Base-by-base conservation (phyloP, 345 rosid genomes). In the Brassica incana region DNA sequence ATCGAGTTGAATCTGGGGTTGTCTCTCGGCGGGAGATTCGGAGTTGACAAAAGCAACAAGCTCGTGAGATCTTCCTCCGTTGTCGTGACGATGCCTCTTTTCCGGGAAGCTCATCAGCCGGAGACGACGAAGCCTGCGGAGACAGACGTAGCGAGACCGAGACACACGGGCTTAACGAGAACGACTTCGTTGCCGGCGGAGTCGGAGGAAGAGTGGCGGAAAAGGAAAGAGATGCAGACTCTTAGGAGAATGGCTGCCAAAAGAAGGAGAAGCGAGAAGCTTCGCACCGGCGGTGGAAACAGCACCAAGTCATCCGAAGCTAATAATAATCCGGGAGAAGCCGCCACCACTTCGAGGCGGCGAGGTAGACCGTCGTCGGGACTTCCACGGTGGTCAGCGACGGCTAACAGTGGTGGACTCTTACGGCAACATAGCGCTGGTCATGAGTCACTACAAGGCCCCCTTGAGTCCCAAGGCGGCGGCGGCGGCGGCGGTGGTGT, bases 171-270 rank as follows among this genome's bases (percentile, higher is more conserved):
- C 50, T 86, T 95, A 16, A 86, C 65, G 64, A 88, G 98, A 86
- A 80, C 97, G 18, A 85, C 97, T 56, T 93, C 99, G 70, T 85
- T 93, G 80, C 97, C 98, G 2, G 81, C 93, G 1, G 98, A 83
- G 88, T 88, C 97, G 0, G 97, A 92, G 83, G 99, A 91, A 73
- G 98, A 90, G 81, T 90, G 90, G 97, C 86, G 94, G 85, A 96
- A 90, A 89, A 90, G 98, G 66, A 93, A 93, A 86, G 92, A 90
- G 82, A 77, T 90, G 89, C 98, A 93, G 88, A 87, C 85, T 33
- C 67, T 96, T 45, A 84, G 97, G 76, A 89, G 97, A 75, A 87
- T 90, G 98, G 97, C 87, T 8, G 98, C 97, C 1, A 93, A 93
- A 87, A 85, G 92, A 79, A 83, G 97, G 82, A 84, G 97, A 73